phyloP scores from a whole-genome alignment of 2,329 filamentous ascomycete genomes.

The Aspergillus neoniger region DNA sequence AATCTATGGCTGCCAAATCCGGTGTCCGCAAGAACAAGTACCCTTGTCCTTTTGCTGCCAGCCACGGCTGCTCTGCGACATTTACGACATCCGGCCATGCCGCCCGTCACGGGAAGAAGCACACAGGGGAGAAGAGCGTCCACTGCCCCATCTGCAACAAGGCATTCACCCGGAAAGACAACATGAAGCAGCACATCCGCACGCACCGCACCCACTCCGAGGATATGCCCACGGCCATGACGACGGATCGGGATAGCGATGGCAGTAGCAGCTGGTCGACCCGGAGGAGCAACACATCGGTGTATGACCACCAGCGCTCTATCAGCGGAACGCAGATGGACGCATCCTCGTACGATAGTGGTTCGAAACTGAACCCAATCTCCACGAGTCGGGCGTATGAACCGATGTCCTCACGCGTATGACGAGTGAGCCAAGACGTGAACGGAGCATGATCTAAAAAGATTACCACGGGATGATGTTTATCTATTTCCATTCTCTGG shows the following conservation, averaged over 20 bases:
- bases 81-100: slow-evolving; percentile 69
- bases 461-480: no score
- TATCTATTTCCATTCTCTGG: not conserved
- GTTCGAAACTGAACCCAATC: slow-evolving; percentile 13
- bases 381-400: slow-evolving; percentile 14
- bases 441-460: not conserved
- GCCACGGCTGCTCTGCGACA: slow-evolving; percentile 60
- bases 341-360: slow-evolving; percentile 16
- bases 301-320: slow-evolving; percentile 22
- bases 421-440: slow-evolving; percentile 7
- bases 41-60: slow-evolving; percentile 63
- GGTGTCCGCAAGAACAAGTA: slow-evolving; percentile 63
- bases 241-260: slow-evolving; percentile 19
- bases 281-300: slow-evolving; percentile 12
- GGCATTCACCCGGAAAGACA: slow-evolving; percentile 68
- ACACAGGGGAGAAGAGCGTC: slow-evolving; percentile 69
- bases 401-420: slow-evolving; percentile 13
- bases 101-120: slow-evolving; percentile 68
- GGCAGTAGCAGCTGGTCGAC: slow-evolving; percentile 14
- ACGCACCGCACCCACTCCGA: slow-evolving; percentile 53
- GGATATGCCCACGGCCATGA: slow-evolving; percentile 28
- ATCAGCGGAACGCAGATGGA: slow-evolving; percentile 18
- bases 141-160: slow-evolving; percentile 68
- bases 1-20: slow-evolving; percentile 23
- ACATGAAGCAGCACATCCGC: slow-evolving; percentile 69